Evolutionary conservation across 306 rosid species (phyloP), one percentile per base, ranked within the genome.

Genomic region (Rosa lucieae): DNA sequence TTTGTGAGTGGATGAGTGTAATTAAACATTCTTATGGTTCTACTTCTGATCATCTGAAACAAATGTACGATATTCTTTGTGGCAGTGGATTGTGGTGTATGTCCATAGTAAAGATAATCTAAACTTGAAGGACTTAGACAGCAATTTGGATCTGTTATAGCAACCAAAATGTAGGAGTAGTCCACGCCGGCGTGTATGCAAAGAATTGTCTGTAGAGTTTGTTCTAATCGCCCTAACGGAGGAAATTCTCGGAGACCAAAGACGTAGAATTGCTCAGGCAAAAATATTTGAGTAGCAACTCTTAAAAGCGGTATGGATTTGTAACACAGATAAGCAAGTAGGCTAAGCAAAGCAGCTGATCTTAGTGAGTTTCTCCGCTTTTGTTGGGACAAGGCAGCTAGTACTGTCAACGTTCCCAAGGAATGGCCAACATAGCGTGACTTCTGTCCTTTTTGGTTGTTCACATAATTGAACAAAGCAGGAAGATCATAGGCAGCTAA

Each of bases 271-370:
- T 84, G 53, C 94, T 90, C 92, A 1, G 88, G 90, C 32, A 87
- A 32, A 66, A 83, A 90, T 53, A 67, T 71, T 20, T 87, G 81
- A 70, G 88, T 90, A 20, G 82, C 86, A 56, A 77, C 74, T 87
- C 81, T 87, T 21, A 87, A 82, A 5, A 89, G 72, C 5, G 80
- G 87, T 4, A 94, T 88, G 55, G 92, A 79, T 69, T 86, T 79
- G 44, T 87, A 89, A 76, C 88, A 65, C 65, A 83, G 80, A 85
- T 85, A 87, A 74, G 94, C 89, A 80, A 92, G 77, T 14, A 93
- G 97, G 63, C 89, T 81, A 63, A 92, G 94, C 52, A 92, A 83
- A 51, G 93, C 93, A n/a, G 94, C 85, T 69, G 94, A 92, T 73
- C 97, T 86, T 80, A 85, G 55, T 74, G 77, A 56, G 70, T 81